Percentiles rank a stretch among this genome's conserved stretches.
Evolutionary conservation across 2,329 filamentous ascomycete genomes (phyloP).

Genomic region (Calonectria montana): DNA sequence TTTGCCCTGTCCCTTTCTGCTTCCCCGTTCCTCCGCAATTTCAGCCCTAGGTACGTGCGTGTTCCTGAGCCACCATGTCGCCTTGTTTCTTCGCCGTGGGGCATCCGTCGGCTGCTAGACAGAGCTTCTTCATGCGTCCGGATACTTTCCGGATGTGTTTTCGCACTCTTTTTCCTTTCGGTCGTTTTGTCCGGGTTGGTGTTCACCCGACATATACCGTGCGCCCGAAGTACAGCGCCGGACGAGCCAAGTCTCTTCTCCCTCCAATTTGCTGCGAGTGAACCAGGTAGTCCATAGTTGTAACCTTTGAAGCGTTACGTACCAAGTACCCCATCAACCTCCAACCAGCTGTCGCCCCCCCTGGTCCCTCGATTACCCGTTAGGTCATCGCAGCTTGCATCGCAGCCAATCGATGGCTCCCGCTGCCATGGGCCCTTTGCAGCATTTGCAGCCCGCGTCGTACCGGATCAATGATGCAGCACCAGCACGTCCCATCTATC

Average conservation of each 20-base stretch:
- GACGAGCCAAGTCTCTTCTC: not conserved
- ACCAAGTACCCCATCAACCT: slow-evolving; percentile 10
- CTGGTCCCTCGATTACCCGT: slow-evolving; percentile 33
- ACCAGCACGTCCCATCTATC: slow-evolving; percentile 19
- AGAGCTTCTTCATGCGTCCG: slow-evolving; percentile 15
- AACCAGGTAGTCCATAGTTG: not conserved
- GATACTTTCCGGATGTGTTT: slow-evolving; percentile 20
- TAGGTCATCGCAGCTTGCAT: slow-evolving; percentile 27
- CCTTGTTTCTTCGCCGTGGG: slow-evolving; percentile 3
- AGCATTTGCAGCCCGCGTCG: slow-evolving; percentile 21
- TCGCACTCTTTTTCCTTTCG: not conserved
- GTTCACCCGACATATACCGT: not conserved
- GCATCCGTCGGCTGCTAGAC: not conserved
- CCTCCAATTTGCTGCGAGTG: slow-evolving; percentile 6
- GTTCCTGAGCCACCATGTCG: slow-evolving; percentile 6
- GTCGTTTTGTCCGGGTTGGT: not conserved
- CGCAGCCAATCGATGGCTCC: slow-evolving; percentile 29
- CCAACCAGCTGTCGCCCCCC: slow-evolving; percentile 15
- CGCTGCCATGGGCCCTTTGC: slow-evolving; percentile 8
- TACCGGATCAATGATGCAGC: slow-evolving; percentile 9
- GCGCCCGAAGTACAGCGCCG: not conserved
- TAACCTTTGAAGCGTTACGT: slow-evolving; percentile 17
- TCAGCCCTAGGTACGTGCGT: slow-evolving; percentile 28
- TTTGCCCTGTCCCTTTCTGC: not conserved
- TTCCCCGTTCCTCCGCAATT: slow-evolving; percentile 27